Base-by-base conservation (phyloP, 2,329 filamentous ascomycete genomes). In the Colletotrichum liriopes region DNA sequence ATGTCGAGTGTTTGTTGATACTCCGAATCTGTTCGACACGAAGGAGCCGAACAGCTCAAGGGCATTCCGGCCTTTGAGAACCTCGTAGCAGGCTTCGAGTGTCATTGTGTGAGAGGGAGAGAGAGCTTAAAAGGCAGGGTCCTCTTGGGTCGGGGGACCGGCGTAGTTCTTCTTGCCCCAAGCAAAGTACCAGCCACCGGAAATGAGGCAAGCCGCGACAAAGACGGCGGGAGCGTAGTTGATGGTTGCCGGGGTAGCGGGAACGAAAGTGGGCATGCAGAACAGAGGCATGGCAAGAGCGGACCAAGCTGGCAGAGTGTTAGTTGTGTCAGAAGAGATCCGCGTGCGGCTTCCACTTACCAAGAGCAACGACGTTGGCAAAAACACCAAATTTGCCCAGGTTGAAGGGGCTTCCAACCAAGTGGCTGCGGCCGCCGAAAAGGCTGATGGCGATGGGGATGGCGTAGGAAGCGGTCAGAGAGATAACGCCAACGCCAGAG, bases 191-290 rank as follows among this genome's bases (percentile, higher is more conserved):
- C 92, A 94, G 9, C 83, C 80, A 12, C 85, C 86, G 1, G 92
- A 89, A 69, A 94, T 86, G 49, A 84, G 60, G 66, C 89, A 87
- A 73, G 93, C 92, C 6, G 86, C 91, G 35, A 92, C 88, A 76
- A 94, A 93, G n/a, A 94, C 92, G 43, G 91, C 92, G 18, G 90
- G 90, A 1, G 92, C 92, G 80, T 93, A 94, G 85, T 94, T 94
- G 85, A 94, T 92, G 49, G 84, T 86, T 23, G 82, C 79, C 7
- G 86, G 81, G 0, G 86, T 87, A 49, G 93, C 90, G 7, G 90
- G 90, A n/a, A 93, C 83, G 54, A 82, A 81, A 0, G 90, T 87
- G 0, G 92, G 92, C 90, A 93, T 93, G 81, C 90, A 94, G 85
- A 94, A 94, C 20, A 94, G 87, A 1, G 92, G 92, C 64, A 94